Evolutionary conservation across 2,329 filamentous ascomycete genomes (phyloP), one percentile per base, ranked within the genome.

Genomic region (Rhynchosporium agropyri): DNA sequence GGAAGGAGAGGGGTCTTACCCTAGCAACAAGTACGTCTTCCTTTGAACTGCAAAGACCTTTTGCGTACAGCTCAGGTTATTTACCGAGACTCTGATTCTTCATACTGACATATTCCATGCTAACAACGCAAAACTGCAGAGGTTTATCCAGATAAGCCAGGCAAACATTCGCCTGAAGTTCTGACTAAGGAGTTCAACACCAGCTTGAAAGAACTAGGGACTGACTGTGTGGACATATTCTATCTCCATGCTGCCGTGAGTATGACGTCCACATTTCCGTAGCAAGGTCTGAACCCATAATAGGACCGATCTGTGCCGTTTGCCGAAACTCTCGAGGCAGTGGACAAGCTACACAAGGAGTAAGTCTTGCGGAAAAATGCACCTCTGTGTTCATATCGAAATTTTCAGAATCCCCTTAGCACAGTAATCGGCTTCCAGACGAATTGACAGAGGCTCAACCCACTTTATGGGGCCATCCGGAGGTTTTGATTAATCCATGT

Each of bases 261-360:
- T 61, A 9, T 49, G n/a, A 13, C 46, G 10, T 29, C 13, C n/a
- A 0, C 26, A 36, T 45, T 43, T 33, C 40, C 28, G 38, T 28
- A 15, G 3, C 28, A 36, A 20, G 31, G 36, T 28, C 31, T 43
- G 61, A 20, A 65, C 36, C n/a, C 26, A 40, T 49, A n/a, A 49
- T 48, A 72, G 71, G 83, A 87, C 72, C 84, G 88, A 10, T 84
- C 80, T 0, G 83, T 88, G 1, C 89, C 89, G 0, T 96, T 96
- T 71, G 85, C 86, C 7, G 89, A 95, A 76, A 95, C 92, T 0
- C 81, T 97, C 20, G 84, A 87, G 70, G 89, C 88, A 4, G 81
- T 92, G 63, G 85, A 97, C 74, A 86, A 92, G 76, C 78, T 97
- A 58, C 91, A 96, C 80, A 91, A 92, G 76, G 84, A 67, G 64